Base-by-base conservation (phyloP, 495 filamentous ascomycete species). In the Penicillium antarcticum region DNA sequence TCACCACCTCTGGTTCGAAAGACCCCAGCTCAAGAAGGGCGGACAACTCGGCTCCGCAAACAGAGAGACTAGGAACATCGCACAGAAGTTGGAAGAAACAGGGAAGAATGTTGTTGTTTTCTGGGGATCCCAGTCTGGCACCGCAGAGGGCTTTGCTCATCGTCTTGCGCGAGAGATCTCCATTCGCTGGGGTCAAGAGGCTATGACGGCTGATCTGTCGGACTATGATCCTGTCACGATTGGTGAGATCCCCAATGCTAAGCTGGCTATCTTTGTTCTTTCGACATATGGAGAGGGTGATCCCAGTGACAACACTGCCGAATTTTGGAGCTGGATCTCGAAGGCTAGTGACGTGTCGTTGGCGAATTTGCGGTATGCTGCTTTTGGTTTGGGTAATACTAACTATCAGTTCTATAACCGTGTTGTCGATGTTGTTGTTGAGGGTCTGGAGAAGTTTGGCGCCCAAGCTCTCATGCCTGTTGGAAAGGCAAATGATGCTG, bases 261-360 rank as follows among this genome's bases (percentile, higher is more conserved):
- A 78, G 50, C 38, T 77, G 16, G 76, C 68, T 4, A 71, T 80
- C 11, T 80, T 81, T 52, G 60, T 81, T 16, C 57, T 79, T 16
- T 76, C 76, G 3, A 82, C 79, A 0, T 82, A 77, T 42, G 80
- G 80, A 18, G 78, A 82, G 47, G 79, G 80, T 3, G 79, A 81
- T 45, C 77, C 79, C 1, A 71, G 65, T 52, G 78, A 82, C 40
- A 82, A 82, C 43, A 68, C 74, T 3, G 63, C 62, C 4, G 66
- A 66, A 16, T 71, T 80, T 43, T 74, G 71, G 66, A 71, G 71
- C 19, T 76, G 70, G 73, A 50, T 78, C 39, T 62, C 52, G 35
- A 65, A 62, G 42, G 54, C 58, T 17, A 38, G 53, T 8, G 55
- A 65, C 7, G 53, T 55, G 2, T 54, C 52, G 5, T 53, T 81